Percentiles rank a stretch among this genome's conserved stretches.
Evolutionary conservation across 441 rosid genomes (phyloP).

Genomic region (Kokia cookei): DNA sequence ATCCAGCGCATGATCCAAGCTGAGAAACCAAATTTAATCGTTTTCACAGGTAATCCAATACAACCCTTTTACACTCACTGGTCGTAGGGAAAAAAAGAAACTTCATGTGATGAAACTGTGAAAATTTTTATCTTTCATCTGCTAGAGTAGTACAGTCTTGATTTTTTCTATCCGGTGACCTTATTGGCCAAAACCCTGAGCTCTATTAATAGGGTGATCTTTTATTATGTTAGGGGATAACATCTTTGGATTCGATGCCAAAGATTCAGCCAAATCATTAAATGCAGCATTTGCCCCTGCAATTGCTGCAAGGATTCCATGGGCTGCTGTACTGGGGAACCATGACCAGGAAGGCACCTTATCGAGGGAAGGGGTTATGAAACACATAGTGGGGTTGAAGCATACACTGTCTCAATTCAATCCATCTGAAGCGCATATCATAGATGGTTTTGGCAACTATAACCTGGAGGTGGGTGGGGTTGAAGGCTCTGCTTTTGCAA

Average conservation of each 20-base stretch:
- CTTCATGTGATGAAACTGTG: not conserved
- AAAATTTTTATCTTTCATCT: not conserved
- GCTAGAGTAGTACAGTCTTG: not conserved
- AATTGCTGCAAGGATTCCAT: constrained; percentile 56
- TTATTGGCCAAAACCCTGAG: not conserved
- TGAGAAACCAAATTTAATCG: constrained; percentile 69
- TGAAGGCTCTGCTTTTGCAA: constrained; percentile 50
- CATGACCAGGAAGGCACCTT: constrained; percentile 76
- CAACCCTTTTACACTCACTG: not conserved
- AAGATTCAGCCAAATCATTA: constrained; percentile 52
- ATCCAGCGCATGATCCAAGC: constrained; percentile 55
- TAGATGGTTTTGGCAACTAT: constrained; percentile 85
- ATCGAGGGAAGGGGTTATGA: constrained; percentile 68
- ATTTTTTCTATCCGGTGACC: not conserved
- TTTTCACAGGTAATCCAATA: constrained; percentile 60
- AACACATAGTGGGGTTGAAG: constrained; percentile 49
- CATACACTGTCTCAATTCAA: constrained; percentile 59
- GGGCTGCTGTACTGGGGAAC: constrained; percentile 78
- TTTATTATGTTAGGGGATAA: constrained; percentile 50
- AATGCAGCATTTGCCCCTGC: constrained; percentile 70
- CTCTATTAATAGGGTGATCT: not conserved
- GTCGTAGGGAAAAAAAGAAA: not conserved
- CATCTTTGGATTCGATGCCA: constrained; percentile 50
- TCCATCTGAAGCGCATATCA: constrained; percentile 38
- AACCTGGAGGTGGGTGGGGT: constrained; percentile 64